A percentile compares a stretch with the other conserved stretches of the same genome.
phyloP scores from a whole-genome alignment of 1,139 yeast species.

The Meyerozyma elateridarum region DNA sequence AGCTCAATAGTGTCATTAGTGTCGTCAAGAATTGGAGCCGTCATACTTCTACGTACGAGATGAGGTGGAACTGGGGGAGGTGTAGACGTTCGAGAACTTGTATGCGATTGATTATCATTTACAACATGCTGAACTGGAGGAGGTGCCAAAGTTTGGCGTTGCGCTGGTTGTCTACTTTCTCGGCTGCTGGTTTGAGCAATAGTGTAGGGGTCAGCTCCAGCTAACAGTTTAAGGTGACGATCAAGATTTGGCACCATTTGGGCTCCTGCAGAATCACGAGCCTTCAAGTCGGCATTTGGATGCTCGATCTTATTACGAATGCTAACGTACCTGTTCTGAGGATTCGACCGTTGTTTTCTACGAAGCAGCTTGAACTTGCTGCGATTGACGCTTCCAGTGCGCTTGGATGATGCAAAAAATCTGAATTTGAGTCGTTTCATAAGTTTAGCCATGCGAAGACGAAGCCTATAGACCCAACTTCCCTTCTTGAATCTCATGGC shows the following conservation, averaged over 20 bases:
- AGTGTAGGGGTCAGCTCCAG: neutral
- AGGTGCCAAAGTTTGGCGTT: no score
- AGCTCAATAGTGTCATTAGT: conserved; percentile 18
- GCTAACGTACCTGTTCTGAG: neutral
- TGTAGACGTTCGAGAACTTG: conserved; percentile 1
- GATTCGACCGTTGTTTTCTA: neutral
- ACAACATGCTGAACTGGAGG: no score
- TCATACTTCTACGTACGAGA: conserved; percentile 3
- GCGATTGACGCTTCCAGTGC: conserved; percentile 3
- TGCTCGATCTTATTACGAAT: no score
- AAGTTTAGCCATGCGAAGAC: conserved; percentile 7
- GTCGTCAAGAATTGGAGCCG: conserved; percentile 4
- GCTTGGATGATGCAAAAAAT: conserved; percentile 3
- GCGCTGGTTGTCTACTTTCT: no score
- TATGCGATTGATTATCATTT: no score
- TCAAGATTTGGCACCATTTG: neutral
- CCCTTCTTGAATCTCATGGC: conserved; percentile 6
- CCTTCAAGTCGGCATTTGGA: neutral
- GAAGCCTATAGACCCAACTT: conserved; percentile 8
- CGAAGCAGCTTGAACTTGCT: neutral
- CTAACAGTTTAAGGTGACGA: conserved; percentile 1
- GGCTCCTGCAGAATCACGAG: no score
- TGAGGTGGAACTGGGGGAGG: conserved; percentile 6
- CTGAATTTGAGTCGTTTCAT: conserved; percentile 2
- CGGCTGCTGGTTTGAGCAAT: neutral